phyloP scores from a whole-genome alignment of 2,329 filamentous ascomycete genomes.

The Hyphodiscus sp. region DNA sequence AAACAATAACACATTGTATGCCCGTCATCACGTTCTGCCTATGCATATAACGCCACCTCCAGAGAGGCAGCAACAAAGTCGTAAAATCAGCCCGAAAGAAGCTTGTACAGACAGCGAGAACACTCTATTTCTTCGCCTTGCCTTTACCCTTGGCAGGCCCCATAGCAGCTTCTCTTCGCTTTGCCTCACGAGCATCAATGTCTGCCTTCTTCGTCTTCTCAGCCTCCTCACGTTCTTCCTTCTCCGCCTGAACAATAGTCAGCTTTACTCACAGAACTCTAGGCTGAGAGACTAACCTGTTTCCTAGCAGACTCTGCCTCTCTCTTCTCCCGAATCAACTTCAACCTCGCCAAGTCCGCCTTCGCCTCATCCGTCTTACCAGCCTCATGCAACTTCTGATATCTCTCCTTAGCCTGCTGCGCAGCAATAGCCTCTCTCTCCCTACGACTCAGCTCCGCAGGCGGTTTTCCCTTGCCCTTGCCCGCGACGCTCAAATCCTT shows the following conservation, averaged over 20 bases:
- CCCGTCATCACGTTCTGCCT: background rate
- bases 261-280: conserved; percentile 5
- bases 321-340: conserved; percentile 76
- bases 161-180: conserved; percentile 32
- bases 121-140: conserved; percentile 22
- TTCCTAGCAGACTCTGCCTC: conserved; percentile 78
- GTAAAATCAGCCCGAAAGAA: background rate
- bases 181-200: conserved; percentile 38
- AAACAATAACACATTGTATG: background rate
- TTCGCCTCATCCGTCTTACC: conserved; percentile 96
- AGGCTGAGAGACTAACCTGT: conserved; percentile 50
- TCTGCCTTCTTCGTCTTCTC: conserved; percentile 39
- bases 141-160: conserved; percentile 24
- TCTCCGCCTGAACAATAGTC: conserved; percentile 30
- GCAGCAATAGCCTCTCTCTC: conserved; percentile 79
- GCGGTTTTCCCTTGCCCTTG: conserved; percentile 36
- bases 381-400: conserved; percentile 84
- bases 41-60: conserved; percentile 4
- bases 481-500: conserved; percentile 44
- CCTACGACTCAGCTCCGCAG: conserved; percentile 53
- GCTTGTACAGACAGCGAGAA: background rate
- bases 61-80: background rate
- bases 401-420: conserved; percentile 80
- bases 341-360: conserved; percentile 78
- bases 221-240: conserved; percentile 32